Conservation (phyloP, 371 early-diverging fungal genomes). For the Gilbertella persicaria region DNA sequence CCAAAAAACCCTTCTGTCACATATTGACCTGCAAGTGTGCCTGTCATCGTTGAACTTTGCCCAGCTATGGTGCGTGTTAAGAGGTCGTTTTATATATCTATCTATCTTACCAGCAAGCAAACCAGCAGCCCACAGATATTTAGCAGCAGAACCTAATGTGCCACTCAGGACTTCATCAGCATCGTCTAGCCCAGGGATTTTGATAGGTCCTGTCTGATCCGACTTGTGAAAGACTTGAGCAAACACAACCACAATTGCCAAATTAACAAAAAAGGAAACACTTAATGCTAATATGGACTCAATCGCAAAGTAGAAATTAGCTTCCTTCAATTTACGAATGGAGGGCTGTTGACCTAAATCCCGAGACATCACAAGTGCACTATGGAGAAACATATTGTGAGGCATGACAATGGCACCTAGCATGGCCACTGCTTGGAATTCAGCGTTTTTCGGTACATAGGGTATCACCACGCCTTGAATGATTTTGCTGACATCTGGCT, state of each 20-base stretch:
- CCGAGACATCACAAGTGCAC: conserved; percentile 63
- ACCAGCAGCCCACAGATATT: conserved; percentile 69
- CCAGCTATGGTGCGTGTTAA: conserved; percentile 41
- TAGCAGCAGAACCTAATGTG: conserved; percentile 59
- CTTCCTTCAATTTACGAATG: conserved; percentile 58
- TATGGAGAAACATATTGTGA: conserved; percentile 75
- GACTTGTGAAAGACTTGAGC: conserved; percentile 61
- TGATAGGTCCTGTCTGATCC: conserved; percentile 24
- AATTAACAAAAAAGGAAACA: conserved; percentile 70
- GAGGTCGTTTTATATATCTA: background rate
- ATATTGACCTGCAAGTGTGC: conserved; percentile 76
- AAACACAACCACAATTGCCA: conserved; percentile 72
- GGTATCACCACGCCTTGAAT: conserved; percentile 62
- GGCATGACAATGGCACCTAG: conserved; percentile 78
- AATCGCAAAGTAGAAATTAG: conserved; percentile 67
- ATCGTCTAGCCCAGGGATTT: conserved; percentile 55
- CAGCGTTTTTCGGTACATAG: conserved; percentile 53
- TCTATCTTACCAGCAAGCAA: conserved; percentile 53
- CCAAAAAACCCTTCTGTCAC: conserved; percentile 75
- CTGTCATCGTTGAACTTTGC: conserved; percentile 76
- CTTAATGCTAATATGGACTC: conserved; percentile 66
- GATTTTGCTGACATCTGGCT: conserved; percentile 55
- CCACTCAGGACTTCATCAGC: conserved; percentile 60
- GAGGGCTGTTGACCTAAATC: conserved; percentile 52
- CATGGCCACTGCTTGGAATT: conserved; percentile 70